Conservation (phyloP, 805 yeast genomes). For the Saccharomycopsis fermentans region DNA sequence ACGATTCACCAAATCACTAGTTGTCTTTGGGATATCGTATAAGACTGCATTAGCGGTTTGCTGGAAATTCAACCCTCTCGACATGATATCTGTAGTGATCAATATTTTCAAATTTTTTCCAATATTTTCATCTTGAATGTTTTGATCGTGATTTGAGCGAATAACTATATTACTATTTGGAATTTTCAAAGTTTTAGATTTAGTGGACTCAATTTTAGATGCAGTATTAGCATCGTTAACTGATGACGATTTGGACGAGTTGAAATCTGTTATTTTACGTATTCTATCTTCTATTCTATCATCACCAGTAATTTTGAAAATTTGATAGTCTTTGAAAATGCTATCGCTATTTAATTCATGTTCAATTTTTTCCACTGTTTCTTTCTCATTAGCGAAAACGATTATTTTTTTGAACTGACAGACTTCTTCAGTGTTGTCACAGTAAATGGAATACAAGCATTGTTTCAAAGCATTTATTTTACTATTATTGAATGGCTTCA, state of each 20-base stretch:
- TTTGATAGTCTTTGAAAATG: slow-evolving; percentile 36
- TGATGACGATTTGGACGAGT: slow-evolving; percentile 2
- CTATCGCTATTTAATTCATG: slow-evolving; percentile 34
- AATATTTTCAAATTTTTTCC: slow-evolving; percentile 45
- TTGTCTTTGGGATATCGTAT: slow-evolving; percentile 75
- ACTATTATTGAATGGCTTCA: slow-evolving; percentile 75
- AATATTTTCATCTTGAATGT: neutral
- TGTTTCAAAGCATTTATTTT: slow-evolving; percentile 81
- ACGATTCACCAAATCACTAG: slow-evolving; percentile 82
- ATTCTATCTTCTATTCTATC: slow-evolving; percentile 53
- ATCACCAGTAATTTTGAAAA: slow-evolving; percentile 57
- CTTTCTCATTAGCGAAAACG: slow-evolving; percentile 73
- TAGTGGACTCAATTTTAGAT: neutral
- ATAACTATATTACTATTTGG: slow-evolving; percentile 12
- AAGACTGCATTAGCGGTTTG: slow-evolving; percentile 74
- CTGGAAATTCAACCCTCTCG: slow-evolving; percentile 82
- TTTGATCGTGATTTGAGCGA: neutral
- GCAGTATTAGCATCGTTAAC: neutral
- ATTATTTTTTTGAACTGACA: slow-evolving; percentile 61
- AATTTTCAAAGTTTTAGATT: neutral
- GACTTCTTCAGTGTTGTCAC: slow-evolving; percentile 73
- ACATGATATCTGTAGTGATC: slow-evolving; percentile 79
- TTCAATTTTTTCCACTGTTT: slow-evolving; percentile 50
- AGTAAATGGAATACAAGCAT: slow-evolving; percentile 72
- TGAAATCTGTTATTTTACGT: slow-evolving; percentile 13